These are phyloP conservation scores for Aspergillus vadensis DNA, from an alignment of 2,329 filamentous ascomycete species.

Conservation along the genomic window DNA sequence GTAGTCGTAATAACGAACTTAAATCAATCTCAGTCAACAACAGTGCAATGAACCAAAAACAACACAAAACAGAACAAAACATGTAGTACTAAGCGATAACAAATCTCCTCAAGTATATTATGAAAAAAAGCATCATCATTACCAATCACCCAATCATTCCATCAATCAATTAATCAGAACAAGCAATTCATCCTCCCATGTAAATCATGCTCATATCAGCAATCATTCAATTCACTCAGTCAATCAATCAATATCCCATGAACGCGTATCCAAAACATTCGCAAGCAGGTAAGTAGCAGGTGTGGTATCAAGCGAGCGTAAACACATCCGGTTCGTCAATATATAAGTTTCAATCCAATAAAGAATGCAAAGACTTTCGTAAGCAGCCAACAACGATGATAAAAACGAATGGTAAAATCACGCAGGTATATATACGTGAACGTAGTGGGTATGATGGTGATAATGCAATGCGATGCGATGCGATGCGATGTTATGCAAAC, in stretches of 20 bases:
- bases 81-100: not conserved
- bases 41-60: not conserved
- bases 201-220: not conserved
- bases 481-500: not conserved
- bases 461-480: not conserved
- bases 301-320: slow-evolving; percentile 3
- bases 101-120: not conserved
- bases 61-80: not conserved
- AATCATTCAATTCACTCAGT: no score
- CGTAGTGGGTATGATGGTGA: not conserved
- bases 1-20: not conserved
- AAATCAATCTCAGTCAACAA: not conserved
- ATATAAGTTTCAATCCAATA: not conserved
- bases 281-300: not conserved
- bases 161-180: not conserved
- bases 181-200: not conserved
- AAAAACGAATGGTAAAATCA: not conserved
- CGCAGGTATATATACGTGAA: slow-evolving; percentile 8
- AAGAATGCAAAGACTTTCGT: not conserved
- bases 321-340: not conserved
- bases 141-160: not conserved
- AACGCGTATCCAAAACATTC: not conserved
- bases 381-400: not conserved
- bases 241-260: not conserved
- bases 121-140: not conserved